Base-by-base conservation (phyloP, 2,329 filamentous ascomycete species). In the Paramyrothecium sp. region DNA sequence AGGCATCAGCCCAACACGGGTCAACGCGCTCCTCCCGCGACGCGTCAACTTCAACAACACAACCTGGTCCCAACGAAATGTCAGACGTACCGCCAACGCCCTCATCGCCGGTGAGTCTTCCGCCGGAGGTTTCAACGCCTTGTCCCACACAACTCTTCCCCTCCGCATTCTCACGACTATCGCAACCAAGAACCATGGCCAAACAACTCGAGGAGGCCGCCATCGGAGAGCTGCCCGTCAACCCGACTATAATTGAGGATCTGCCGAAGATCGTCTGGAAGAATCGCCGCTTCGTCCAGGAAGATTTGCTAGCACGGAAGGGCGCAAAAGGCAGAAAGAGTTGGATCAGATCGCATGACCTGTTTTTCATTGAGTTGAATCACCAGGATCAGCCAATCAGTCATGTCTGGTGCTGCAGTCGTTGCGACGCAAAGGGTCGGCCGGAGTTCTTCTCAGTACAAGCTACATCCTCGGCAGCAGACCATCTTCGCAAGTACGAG, bases 311-410 rank as follows among this genome's bases (percentile, higher is more conserved):
- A 49, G 56, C 56, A 5, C 56, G 20, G 56, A 51, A 54, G 53
- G 51, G 56, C 17, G 56, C 30, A 16, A 56, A 34, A 22, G 54
- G 54, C 54, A 21, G 54, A 54, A 54, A 51, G 51, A 58, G 56
- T 51, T 58, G 51, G 51, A 58, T 58, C 21, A 22, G 54, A 58
- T 56, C 51, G 46, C 46, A 58, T 58, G 46, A 51, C 41, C 56
- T 50, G 51, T 58, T 56, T 47, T 51, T 58, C 12, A 54, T 34
- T 56, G 56, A 58, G 26, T 56, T 58, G 54, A 58, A 16, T 54
- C 52, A 7, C 56, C 54, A 56, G 26, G 56, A 50, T 41, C 55
- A 41, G 20, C 51, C 54, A 19, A 56, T 53, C 23, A 46, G 54
- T 8, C 51, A 56, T 51, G 56, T 58, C 46, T 58, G 34, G 51